Conservation (phyloP, 495 filamentous ascomycete species). For the Aspergillus hancockii region DNA sequence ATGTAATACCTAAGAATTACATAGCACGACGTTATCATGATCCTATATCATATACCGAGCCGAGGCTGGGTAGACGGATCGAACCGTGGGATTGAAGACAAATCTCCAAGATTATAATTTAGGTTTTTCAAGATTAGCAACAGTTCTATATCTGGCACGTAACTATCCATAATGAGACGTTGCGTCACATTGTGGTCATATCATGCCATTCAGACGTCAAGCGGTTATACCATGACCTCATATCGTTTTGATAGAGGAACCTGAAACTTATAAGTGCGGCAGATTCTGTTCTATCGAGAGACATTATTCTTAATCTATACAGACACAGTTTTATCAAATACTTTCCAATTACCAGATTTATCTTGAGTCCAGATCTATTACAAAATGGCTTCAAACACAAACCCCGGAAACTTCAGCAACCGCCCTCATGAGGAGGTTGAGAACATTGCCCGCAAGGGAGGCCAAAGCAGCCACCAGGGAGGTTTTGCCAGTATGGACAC, state of each 20-base stretch:
- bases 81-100: not conserved
- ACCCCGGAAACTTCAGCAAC: slow-evolving; percentile 66
- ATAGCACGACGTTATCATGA: slow-evolving; percentile 1
- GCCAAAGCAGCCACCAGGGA: slow-evolving; percentile 41
- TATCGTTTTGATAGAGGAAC: not conserved
- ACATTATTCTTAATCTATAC: not conserved
- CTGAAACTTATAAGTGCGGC: not conserved
- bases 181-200: not conserved
- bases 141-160: not conserved
- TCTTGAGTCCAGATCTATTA: not conserved
- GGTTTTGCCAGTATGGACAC: slow-evolving; percentile 40
- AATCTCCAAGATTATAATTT: not conserved
- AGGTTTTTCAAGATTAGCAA: not conserved
- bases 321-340: not conserved
- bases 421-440: slow-evolving; percentile 58
- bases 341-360: not conserved
- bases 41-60: not conserved
- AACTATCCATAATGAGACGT: not conserved
- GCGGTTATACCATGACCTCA: slow-evolving; percentile 17
- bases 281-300: not conserved
- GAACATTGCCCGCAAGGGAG: slow-evolving; percentile 52
- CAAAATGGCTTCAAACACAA: slow-evolving; percentile 38
- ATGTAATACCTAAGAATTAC: not conserved
- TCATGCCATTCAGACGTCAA: slow-evolving; percentile 8
- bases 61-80: not conserved